Conservation (phyloP, 495 filamentous ascomycete genomes). For the Hypomontagnella monticulosa region DNA sequence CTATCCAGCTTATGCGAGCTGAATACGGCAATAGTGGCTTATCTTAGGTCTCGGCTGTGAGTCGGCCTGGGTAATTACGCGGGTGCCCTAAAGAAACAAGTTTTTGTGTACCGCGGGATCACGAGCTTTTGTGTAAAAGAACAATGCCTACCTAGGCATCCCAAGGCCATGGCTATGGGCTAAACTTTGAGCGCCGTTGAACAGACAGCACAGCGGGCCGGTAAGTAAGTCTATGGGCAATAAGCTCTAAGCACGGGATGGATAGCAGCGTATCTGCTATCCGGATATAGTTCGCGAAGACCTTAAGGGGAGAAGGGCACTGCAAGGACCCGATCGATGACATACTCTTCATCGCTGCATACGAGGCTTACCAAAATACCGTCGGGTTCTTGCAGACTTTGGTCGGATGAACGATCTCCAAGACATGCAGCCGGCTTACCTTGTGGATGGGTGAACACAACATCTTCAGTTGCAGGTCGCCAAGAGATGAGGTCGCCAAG, state of each 20-base stretch:
- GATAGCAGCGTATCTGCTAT: conserved; percentile 7
- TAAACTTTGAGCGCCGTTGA: conserved; percentile 41
- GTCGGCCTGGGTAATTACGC: conserved; percentile 34
- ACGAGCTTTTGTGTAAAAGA: conserved; percentile 30
- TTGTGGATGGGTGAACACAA: conserved; percentile 39
- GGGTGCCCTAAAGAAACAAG: conserved; percentile 25
- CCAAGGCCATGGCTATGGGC: conserved; percentile 46
- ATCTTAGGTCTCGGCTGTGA: conserved; percentile 37
- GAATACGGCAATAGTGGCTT: conserved; percentile 38
- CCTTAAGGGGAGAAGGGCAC: neutral
- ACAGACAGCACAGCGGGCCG: conserved; percentile 28
- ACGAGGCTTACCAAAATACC: conserved; percentile 29
- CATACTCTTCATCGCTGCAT: conserved; percentile 28
- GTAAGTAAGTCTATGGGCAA: conserved; percentile 18
- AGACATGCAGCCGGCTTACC: conserved; percentile 41
- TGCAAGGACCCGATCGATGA: conserved; percentile 36
- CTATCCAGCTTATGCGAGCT: conserved; percentile 21
- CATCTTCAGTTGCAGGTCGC: conserved; percentile 38
- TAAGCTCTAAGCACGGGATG: conserved; percentile 10
- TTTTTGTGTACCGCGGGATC: conserved; percentile 31
- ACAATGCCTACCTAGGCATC: conserved; percentile 14
- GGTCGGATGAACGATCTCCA: conserved; percentile 43
- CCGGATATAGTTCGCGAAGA: conserved; percentile 13
- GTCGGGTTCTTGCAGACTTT: conserved; percentile 33
- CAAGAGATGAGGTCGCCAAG: conserved; percentile 43